Conservation (phyloP, 2,329 filamentous ascomycete species). For the Paecilomyces dactylethromorphus region DNA sequence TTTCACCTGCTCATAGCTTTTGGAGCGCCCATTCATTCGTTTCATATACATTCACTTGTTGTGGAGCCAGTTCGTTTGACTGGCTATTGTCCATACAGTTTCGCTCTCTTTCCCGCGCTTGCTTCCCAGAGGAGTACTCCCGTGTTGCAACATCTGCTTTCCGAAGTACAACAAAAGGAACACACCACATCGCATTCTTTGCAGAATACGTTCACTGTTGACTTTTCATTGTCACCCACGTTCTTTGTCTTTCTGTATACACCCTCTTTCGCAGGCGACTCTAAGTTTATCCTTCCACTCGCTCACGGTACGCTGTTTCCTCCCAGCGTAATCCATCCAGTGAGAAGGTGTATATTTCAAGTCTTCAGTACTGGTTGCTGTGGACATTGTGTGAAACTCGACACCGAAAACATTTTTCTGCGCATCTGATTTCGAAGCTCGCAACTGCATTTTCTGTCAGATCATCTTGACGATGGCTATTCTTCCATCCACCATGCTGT, state of each 20-base stretch:
- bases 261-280: neutral
- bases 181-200: neutral
- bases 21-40: neutral
- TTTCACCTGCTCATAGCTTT: neutral
- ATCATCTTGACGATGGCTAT: neutral
- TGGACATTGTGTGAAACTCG: neutral
- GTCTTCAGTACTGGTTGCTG: conserved; percentile 1
- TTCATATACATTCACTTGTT: neutral
- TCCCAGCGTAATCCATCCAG: neutral
- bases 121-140: neutral
- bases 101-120: neutral
- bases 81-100: neutral
- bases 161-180: neutral
- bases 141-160: neutral
- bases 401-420: neutral
- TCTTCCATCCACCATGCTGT: neutral
- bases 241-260: neutral
- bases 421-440: neutral
- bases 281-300: neutral
- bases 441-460: neutral
- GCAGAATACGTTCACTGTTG: neutral
- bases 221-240: neutral
- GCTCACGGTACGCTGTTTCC: neutral
- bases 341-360: neutral
- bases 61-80: neutral